Percentiles rank a stretch among this genome's conserved stretches.
Conservation (phyloP, 371 early-diverging fungal species). For the Mortierella sp. region DNA sequence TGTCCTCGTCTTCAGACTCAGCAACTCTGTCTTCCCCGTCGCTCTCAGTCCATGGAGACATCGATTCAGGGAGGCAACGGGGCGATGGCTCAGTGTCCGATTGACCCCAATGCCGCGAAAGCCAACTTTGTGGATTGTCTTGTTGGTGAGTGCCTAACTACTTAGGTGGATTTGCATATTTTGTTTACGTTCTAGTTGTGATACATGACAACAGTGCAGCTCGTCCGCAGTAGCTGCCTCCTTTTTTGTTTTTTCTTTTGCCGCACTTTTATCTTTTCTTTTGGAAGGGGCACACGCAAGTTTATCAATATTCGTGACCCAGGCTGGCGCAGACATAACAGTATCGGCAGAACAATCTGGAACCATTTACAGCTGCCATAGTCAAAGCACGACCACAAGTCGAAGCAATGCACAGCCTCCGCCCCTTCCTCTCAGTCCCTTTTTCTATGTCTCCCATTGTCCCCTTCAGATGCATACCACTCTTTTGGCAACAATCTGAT, state of each 20-base stretch:
- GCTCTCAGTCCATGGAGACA: slow-evolving; percentile 10
- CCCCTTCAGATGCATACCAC: too few relatives aligned
- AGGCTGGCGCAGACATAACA: background rate
- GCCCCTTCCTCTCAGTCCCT: background rate
- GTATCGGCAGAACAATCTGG: background rate
- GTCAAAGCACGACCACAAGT: background rate
- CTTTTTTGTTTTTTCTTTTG: slow-evolving; percentile 13
- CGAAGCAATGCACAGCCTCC: background rate
- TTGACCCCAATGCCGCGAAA: slow-evolving; percentile 32
- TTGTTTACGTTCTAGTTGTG: too few relatives aligned
- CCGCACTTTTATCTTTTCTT: slow-evolving; percentile 26
- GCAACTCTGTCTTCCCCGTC: slow-evolving; percentile 35
- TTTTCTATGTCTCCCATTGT: background rate
- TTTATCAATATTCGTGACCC: background rate
- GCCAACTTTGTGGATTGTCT: slow-evolving; percentile 56
- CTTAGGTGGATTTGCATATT: background rate
- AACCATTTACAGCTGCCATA: background rate
- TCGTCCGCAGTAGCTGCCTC: background rate
- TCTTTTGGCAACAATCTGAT: too few relatives aligned
- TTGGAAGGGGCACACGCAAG: too few relatives aligned
- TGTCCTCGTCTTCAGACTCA: slow-evolving; percentile 40
- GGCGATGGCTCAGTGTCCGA: slow-evolving; percentile 3
- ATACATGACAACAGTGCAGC: slow-evolving; percentile 5
- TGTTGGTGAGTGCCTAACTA: slow-evolving; percentile 45
- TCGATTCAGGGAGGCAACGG: slow-evolving; percentile 1